Percentiles rank a stretch among this genome's conserved stretches.
Conservation (phyloP, 140 eudicot species). For the Stevia rebaudiana region DNA sequence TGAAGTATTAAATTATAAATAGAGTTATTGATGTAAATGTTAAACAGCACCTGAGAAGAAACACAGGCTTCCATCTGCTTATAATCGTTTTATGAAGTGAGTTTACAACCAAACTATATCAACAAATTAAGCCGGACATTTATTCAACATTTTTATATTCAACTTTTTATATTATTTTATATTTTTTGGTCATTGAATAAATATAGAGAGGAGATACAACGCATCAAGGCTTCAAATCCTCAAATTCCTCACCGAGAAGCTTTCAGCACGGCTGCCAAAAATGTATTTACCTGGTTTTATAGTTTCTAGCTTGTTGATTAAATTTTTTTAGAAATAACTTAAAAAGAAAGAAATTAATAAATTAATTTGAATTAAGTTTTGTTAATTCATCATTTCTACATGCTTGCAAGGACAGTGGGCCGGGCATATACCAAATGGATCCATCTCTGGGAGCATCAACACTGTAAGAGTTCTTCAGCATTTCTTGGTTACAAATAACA, state of each 20-base stretch:
- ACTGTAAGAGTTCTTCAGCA: constrained; percentile 39
- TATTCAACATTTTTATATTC: no score
- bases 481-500: background rate
- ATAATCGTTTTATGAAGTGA: constrained; percentile 95
- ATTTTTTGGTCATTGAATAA: no score
- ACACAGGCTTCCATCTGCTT: constrained; percentile 97
- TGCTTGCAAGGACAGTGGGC: constrained; percentile 76
- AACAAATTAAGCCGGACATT: no score
- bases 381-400: background rate
- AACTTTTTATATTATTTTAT: no score
- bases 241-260: constrained; percentile 97
- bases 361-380: background rate
- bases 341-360: background rate
- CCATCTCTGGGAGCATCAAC: constrained; percentile 44
- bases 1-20: background rate
- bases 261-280: constrained; percentile 94
- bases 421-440: constrained; percentile 70
- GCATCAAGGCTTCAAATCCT: constrained; percentile 91
- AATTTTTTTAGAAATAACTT: background rate
- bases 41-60: constrained; percentile 93
- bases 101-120: constrained; percentile 14
- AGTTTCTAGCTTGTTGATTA: background rate
- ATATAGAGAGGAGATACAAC: constrained; percentile 90
- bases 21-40: background rate
- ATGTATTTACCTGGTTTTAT: constrained; percentile 31